A percentile compares a stretch with the other conserved stretches of the same genome.
Evolutionary conservation across 192 early-diverging fungal genomes (phyloP).

Genomic region (Obelidium mucronatum): DNA sequence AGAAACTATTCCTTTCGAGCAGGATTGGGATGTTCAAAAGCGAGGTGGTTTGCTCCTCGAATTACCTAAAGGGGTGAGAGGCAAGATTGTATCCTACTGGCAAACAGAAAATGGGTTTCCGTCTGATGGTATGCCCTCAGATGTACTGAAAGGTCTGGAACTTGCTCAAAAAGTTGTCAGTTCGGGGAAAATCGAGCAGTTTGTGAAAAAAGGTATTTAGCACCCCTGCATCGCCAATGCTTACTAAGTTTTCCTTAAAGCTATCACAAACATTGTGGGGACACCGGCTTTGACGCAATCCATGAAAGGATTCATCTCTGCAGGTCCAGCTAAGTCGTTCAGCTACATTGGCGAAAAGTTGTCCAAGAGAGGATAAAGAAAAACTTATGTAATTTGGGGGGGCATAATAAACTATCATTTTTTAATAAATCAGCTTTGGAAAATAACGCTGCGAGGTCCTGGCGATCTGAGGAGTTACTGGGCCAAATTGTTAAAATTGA

Average conservation of each 20-base stretch:
- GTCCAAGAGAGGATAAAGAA: constrained; percentile 30
- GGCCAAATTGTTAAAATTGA: not conserved
- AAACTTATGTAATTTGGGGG: not conserved
- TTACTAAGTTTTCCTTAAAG: constrained; percentile 47
- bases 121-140: constrained; percentile 47
- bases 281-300: constrained; percentile 88
- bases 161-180: constrained; percentile 53
- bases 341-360: constrained; percentile 52
- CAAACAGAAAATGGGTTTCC: constrained; percentile 43
- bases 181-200: constrained; percentile 43
- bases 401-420: not conserved
- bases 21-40: constrained; percentile 50
- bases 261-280: constrained; percentile 71
- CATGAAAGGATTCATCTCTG: constrained; percentile 90
- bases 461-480: not conserved
- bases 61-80: constrained; percentile 80
- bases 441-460: not conserved
- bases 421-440: not conserved
- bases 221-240: not conserved
- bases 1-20: constrained; percentile 27
- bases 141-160: constrained; percentile 37
- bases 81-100: constrained; percentile 43
- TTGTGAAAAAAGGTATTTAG: constrained; percentile 52
- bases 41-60: constrained; percentile 77
- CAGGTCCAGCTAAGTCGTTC: constrained; percentile 63